A percentile compares a stretch with the other conserved stretches of the same genome.
Evolutionary conservation across 2,329 filamentous ascomycete genomes (phyloP).

Genomic region (Cordyceps cicadae): DNA sequence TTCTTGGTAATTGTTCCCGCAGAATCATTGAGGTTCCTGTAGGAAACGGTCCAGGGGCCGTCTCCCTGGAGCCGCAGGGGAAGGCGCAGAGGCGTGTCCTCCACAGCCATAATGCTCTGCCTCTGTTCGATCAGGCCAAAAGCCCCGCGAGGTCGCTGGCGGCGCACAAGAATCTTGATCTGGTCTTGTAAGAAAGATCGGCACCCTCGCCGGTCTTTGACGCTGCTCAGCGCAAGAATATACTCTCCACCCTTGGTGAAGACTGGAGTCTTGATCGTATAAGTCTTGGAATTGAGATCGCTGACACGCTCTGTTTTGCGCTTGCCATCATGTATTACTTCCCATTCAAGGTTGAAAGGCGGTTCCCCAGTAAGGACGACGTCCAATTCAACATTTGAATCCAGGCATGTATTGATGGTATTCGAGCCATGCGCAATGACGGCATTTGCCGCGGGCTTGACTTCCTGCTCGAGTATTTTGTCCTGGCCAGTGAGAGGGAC

Average conservation of each 20-base stretch:
- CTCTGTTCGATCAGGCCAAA: constrained; percentile 84
- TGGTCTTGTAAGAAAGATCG: constrained; percentile 80
- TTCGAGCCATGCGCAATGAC: constrained; percentile 50
- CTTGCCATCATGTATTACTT: constrained; percentile 82
- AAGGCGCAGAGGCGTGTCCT: constrained; percentile 63
- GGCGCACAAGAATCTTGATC: constrained; percentile 74
- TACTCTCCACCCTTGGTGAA: constrained; percentile 83
- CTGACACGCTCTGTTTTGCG: constrained; percentile 60
- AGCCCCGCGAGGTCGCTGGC: constrained; percentile 76
- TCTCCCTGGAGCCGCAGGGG: constrained; percentile 82
- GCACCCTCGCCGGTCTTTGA: constrained; percentile 81
- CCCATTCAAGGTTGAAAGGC: constrained; percentile 87
- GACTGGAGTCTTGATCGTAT: constrained; percentile 66
- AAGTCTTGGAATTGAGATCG: constrained; percentile 53
- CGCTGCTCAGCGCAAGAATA: constrained; percentile 71
- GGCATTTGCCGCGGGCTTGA: constrained; percentile 86
- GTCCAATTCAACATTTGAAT: constrained; percentile 67
- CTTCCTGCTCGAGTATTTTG: constrained; percentile 71
- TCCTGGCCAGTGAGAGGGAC: constrained; percentile 53
- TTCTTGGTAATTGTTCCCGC: constrained; percentile 38
- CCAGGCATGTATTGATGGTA: constrained; percentile 66
- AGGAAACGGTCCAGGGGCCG: constrained; percentile 73
- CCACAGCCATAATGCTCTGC: constrained; percentile 64
- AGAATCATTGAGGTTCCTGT: constrained; percentile 56
- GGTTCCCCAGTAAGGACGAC: constrained; percentile 71